Base-by-base conservation (phyloP, 1,139 yeast species). In the Sugiyamaella novakii region DNA sequence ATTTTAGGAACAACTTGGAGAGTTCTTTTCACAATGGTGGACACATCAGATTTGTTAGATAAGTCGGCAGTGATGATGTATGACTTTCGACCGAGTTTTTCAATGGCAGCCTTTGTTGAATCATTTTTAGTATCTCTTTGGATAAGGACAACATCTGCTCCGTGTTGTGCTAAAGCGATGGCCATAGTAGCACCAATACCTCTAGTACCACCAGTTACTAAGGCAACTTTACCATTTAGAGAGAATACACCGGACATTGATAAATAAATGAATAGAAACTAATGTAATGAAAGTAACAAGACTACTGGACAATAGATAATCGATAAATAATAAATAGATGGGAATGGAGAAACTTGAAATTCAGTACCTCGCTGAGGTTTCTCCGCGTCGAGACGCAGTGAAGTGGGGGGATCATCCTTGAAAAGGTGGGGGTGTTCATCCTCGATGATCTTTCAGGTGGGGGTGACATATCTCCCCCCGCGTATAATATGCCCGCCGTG, bases 131-230 rank as follows among this genome's bases (percentile, higher is more conserved):
- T 44, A 42, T 56, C 53, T 19, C 63, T 54, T 50, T 51, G 73
- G 53, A 63, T 72, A 57, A 72, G 63, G 57, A 65, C 62, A 17
- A 71, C 62, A 49, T 70, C 71, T 5, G 76, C 74, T 12, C 77
- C 77, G 8, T 75, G 71, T 50, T 72, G 69, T 15, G 76, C 77
- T 34, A 68, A 64, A 1, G 71, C 75, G 47, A 62, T 61, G 19
- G 76, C 75, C 49, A 71, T 68, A 11, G 71, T 70, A 38, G 64
- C 66, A 7, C 77, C 77, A 52, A 73, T 73, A 12, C 77, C 77
- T 43, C 72, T 60, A 19, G 74, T 66, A 21, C 72, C 74, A 14
- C 77, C 77, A 11, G 77, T 73, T 46, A 73, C 64, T 15, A 72
- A 60, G 2, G 77, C 72, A 14, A 67, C 68, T 54, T 70, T 71